Conservation (phyloP, 2,329 filamentous ascomycete species). For the Thermoascus crustaceus region DNA sequence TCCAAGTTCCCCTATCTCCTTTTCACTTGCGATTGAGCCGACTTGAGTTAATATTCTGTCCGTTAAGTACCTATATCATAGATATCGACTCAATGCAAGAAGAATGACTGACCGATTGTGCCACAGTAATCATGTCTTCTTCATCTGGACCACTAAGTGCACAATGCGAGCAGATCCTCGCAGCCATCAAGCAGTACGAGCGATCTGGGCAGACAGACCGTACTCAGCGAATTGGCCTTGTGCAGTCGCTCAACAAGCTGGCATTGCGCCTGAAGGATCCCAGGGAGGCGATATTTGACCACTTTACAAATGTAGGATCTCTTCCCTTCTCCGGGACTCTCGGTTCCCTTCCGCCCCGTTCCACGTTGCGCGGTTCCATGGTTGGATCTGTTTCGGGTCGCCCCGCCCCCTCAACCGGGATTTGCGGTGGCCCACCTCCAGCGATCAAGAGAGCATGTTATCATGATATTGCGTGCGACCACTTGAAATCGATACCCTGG, state of each 20-base stretch:
- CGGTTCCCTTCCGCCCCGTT: background rate
- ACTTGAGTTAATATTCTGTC: too few relatives aligned
- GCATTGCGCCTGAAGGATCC: slow-evolving; percentile 17
- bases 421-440: background rate
- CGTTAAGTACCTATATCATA: too few relatives aligned
- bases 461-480: too few relatives aligned
- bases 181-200: slow-evolving; percentile 8
- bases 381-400: background rate
- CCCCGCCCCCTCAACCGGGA: slow-evolving; percentile 1
- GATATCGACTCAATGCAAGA: too few relatives aligned
- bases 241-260: slow-evolving; percentile 11
- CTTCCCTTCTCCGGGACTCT: background rate
- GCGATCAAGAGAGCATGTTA: too few relatives aligned
- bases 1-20: too few relatives aligned
- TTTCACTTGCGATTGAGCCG: too few relatives aligned
- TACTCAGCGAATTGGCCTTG: slow-evolving; percentile 8
- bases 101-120: too few relatives aligned
- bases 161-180: slow-evolving; percentile 8
- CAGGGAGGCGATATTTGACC: slow-evolving; percentile 18
- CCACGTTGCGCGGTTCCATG: background rate
- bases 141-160: slow-evolving; percentile 5
- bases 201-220: slow-evolving; percentile 6
- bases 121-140: too few relatives aligned
- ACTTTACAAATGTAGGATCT: slow-evolving; percentile 18
- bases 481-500: background rate